Conservation (phyloP, 2,329 filamentous ascomycete species). For the Xylariaceae sp. region DNA sequence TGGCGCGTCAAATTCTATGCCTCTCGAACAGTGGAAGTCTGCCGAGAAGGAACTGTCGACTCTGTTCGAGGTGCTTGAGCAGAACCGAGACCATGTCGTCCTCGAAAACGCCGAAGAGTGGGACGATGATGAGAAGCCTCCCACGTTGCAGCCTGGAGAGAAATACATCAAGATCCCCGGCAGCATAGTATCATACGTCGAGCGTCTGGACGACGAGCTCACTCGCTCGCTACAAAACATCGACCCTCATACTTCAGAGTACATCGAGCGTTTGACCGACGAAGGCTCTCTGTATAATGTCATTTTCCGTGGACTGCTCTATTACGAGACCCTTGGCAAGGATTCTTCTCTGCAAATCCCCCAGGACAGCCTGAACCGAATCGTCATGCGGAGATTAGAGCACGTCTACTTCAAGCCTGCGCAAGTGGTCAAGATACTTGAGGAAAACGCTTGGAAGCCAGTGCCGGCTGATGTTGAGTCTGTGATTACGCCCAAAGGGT, state of each 20-base stretch:
- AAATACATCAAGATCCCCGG: constrained; percentile 87
- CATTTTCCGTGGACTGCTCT: constrained; percentile 82
- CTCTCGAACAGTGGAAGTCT: constrained; percentile 93
- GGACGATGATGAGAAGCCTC: constrained; percentile 97
- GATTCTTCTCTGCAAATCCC: constrained; percentile 65
- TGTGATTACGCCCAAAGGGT: constrained; percentile 68
- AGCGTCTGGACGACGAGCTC: constrained; percentile 94
- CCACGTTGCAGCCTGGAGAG: constrained; percentile 66
- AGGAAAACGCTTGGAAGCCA: constrained; percentile 88
- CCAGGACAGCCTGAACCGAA: constrained; percentile 86
- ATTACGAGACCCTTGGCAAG: constrained; percentile 77
- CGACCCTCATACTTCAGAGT: constrained; percentile 97
- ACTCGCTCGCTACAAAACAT: constrained; percentile 96
- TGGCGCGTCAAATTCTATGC: constrained; percentile 74
- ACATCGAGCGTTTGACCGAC: constrained; percentile 90
- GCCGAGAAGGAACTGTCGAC: constrained; percentile 81
- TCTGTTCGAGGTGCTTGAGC: constrained; percentile 74
- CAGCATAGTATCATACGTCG: constrained; percentile 89
- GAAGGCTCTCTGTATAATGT: constrained; percentile 88
- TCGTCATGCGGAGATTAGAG: constrained; percentile 90
- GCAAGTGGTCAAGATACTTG: constrained; percentile 86
- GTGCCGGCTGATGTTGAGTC: constrained; percentile 70
- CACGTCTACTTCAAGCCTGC: constrained; percentile 99
- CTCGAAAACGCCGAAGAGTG: constrained; percentile 93
- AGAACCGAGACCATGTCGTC: constrained; percentile 76